These are phyloP conservation scores for Rhodosporidiobolus sp. DNA, from an alignment of 768 basidiomycete species.

Conservation along the genomic window DNA sequence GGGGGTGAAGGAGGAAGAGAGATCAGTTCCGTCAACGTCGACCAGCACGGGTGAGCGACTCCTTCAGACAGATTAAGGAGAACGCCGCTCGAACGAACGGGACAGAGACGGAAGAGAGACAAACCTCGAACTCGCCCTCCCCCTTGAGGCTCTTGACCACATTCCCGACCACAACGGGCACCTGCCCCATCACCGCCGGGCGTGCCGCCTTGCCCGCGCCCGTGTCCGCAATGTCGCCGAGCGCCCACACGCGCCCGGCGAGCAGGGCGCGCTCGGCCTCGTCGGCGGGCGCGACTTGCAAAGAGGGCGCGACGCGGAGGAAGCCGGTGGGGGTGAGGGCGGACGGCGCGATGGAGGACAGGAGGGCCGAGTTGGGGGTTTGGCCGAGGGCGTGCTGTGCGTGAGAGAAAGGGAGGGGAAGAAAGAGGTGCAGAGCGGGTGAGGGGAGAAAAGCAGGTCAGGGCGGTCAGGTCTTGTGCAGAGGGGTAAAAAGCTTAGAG, in stretches of 20 bases:
- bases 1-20: too few species aligned
- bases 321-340: constrained; percentile 49
- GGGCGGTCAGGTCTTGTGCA: not conserved
- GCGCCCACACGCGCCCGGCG: constrained; percentile 55
- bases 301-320: constrained; percentile 55
- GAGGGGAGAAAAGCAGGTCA: not conserved
- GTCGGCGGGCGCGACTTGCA: constrained; percentile 52
- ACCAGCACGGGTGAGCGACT: not conserved
- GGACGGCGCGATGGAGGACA: constrained; percentile 49
- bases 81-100: not conserved
- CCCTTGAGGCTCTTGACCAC: constrained; percentile 54
- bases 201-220: constrained; percentile 60
- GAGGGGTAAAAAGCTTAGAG: not conserved
- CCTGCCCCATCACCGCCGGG: constrained; percentile 47
- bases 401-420: constrained; percentile 2
- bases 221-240: constrained; percentile 63
- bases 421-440: not conserved
- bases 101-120: too few species aligned
- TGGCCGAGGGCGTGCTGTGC: constrained; percentile 62
- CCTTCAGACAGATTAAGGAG: not conserved
- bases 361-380: constrained; percentile 57
- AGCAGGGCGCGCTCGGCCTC: not conserved
- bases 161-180: constrained; percentile 59
- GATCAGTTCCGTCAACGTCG: not conserved
- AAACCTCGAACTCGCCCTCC: constrained; percentile 48